Conservation (phyloP, 1,284 basidiomycete genomes). For the Puccinia polysora region DNA sequence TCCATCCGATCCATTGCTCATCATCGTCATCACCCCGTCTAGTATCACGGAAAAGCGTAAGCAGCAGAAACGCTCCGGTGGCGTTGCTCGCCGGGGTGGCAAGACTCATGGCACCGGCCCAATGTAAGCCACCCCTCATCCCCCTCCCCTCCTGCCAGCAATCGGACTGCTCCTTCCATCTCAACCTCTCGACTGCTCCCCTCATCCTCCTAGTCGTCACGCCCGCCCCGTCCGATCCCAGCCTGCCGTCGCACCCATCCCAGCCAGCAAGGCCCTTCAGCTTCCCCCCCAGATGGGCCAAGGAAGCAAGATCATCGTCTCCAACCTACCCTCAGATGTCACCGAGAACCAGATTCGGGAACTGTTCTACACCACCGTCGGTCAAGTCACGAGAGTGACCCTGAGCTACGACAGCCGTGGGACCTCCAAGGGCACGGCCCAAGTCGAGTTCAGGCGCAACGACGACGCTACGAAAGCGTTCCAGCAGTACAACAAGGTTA, state of each 20-base stretch:
- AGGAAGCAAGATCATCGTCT: constrained; percentile 42
- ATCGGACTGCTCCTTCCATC: not conserved
- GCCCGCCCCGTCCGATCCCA: constrained; percentile 19
- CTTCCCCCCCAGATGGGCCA: constrained; percentile 39
- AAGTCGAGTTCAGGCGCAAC: constrained; percentile 41
- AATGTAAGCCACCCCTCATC: constrained; percentile 5
- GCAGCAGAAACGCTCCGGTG: constrained; percentile 9
- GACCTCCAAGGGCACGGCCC: constrained; percentile 33
- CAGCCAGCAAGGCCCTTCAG: constrained; percentile 28
- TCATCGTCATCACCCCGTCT: not conserved
- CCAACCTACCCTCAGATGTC: constrained; percentile 40
- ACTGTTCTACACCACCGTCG: constrained; percentile 41
- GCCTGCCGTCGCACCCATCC: not conserved
- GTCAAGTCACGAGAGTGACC: constrained; percentile 31
- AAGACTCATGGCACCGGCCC: constrained; percentile 27
- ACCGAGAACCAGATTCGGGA: constrained; percentile 42
- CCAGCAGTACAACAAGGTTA: constrained; percentile 43
- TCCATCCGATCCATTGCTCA: not conserved
- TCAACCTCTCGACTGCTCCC: not conserved
- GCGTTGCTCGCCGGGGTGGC: constrained; percentile 34
- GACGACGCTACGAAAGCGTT: constrained; percentile 37
- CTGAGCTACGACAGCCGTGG: constrained; percentile 38
- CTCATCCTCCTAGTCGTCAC: constrained; percentile 13
- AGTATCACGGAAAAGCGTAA: constrained; percentile 42
- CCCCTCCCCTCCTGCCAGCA: not conserved